These are phyloP conservation scores for Globisporangium sylvaticum DNA, from an alignment of 352 stramenopile genomes.

Conservation along the genomic window DNA sequence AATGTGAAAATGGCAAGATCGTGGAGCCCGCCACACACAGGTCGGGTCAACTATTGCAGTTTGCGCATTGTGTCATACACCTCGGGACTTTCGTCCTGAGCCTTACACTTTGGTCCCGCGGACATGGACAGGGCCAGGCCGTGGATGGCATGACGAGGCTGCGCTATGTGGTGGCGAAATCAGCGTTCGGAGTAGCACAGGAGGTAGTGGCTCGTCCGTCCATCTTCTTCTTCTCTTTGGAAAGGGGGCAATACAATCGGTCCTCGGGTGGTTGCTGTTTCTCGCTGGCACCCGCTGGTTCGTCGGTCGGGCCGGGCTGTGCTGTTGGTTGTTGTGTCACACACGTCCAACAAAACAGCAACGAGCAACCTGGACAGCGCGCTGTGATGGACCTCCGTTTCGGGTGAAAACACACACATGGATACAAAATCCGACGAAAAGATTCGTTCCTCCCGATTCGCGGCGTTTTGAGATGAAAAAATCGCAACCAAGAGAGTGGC, in stretches of 20 bases:
- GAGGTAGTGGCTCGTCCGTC: background rate
- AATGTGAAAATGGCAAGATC: constrained; percentile 5
- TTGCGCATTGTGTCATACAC: constrained; percentile 7
- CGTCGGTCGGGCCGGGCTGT: background rate
- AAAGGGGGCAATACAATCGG: background rate
- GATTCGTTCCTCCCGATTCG: background rate
- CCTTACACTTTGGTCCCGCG: background rate
- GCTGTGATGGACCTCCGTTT: background rate
- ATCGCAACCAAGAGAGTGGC: background rate
- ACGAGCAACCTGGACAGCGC: background rate
- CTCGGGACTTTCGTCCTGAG: background rate
- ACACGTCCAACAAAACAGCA: background rate
- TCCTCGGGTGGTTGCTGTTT: background rate
- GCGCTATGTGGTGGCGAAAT: background rate
- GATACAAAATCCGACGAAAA: constrained; percentile 1
- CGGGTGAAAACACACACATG: background rate
- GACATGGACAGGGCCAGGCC: background rate
- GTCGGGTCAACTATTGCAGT: background rate
- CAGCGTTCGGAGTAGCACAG: background rate
- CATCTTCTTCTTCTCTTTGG: no score
- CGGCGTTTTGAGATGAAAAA: background rate
- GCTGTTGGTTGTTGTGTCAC: background rate
- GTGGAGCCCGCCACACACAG: background rate
- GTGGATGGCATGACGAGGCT: no score
- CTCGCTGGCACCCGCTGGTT: background rate